Percentiles rank a stretch among this genome's conserved stretches.
Evolutionary conservation across 129 eudicot genomes (phyloP).

Genomic region (Smallanthus sonchifolius): DNA sequence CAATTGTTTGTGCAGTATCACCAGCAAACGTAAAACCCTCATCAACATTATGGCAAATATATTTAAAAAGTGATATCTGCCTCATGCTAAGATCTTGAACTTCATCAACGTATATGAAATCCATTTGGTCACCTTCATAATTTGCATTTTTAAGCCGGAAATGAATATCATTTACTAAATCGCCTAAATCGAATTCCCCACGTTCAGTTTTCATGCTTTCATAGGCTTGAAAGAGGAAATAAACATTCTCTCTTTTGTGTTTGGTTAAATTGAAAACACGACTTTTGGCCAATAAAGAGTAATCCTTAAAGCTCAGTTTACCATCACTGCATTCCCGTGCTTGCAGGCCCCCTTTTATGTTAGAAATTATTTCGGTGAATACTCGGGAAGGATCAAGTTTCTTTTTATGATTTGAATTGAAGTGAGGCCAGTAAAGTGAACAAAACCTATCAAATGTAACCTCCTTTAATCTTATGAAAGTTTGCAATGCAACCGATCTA

Average conservation of each 20-base stretch:
- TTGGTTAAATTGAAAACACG: slow-evolving; percentile 44
- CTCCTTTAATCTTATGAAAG: slow-evolving; percentile 53
- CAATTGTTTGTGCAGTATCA: slow-evolving; percentile 82
- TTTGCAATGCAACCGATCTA: slow-evolving; percentile 47
- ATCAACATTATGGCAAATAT: slow-evolving; percentile 67
- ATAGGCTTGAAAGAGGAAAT: slow-evolving; percentile 49
- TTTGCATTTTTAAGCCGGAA: slow-evolving; percentile 32
- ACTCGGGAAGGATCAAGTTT: slow-evolving; percentile 58
- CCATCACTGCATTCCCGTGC: slow-evolving; percentile 27
- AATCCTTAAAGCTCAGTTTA: slow-evolving; percentile 32
- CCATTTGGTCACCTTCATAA: slow-evolving; percentile 49
- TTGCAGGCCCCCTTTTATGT: slow-evolving; percentile 67
- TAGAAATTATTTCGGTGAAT: slow-evolving; percentile 67
- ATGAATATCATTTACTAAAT: slow-evolving; percentile 67
- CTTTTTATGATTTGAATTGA: slow-evolving; percentile 42
- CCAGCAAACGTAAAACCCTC: slow-evolving; percentile 74
- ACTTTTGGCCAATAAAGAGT: slow-evolving; percentile 36
- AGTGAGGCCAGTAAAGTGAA: too few species aligned
- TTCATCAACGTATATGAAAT: slow-evolving; percentile 69
- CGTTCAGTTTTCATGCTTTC: slow-evolving; percentile 53
- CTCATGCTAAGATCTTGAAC: slow-evolving; percentile 75
- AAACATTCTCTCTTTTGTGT: slow-evolving; percentile 40
- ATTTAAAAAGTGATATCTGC: slow-evolving; percentile 61
- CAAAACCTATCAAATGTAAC: too few species aligned
- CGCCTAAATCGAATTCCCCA: slow-evolving; percentile 65